Conservation (phyloP, 345 rosid genomes). For the Corchorus olitorius region DNA sequence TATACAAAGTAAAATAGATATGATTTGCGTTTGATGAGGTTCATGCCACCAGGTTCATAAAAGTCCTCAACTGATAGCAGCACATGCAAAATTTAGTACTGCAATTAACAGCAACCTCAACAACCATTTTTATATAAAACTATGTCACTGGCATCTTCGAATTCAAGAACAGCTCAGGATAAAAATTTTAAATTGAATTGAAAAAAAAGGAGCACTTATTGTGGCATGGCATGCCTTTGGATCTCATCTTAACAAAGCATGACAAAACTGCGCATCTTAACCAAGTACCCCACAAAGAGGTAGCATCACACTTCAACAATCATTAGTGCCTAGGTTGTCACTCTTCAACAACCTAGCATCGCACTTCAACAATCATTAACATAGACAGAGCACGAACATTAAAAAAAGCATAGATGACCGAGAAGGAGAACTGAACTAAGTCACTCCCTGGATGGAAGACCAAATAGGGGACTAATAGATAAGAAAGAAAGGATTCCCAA, state of each 20-base stretch:
- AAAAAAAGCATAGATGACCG: neutral
- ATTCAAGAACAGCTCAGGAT: neutral
- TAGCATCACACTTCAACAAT: neutral
- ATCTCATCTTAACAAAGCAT: neutral
- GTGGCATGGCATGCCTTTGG: neutral
- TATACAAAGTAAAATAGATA: neutral
- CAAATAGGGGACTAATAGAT: neutral
- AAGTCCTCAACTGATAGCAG: neutral
- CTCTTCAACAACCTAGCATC: too few relatives aligned
- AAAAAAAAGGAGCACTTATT: neutral
- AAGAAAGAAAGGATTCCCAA: neutral
- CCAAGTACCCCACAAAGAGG: neutral
- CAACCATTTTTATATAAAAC: neutral
- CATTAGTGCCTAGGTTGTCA: neutral
- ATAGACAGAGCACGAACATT: neutral
- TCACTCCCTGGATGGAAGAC: neutral
- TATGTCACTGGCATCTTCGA: neutral
- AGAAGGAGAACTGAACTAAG: neutral
- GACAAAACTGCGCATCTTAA: neutral
- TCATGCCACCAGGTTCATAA: neutral
- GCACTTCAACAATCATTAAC: neutral
- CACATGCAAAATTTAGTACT: neutral
- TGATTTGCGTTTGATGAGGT: neutral
- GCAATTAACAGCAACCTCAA: neutral
- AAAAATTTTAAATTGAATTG: neutral